Evolutionary conservation across 2,329 filamentous ascomycete species (phyloP), one percentile per base, ranked within the genome.

Genomic region (Penicillium sp.): DNA sequence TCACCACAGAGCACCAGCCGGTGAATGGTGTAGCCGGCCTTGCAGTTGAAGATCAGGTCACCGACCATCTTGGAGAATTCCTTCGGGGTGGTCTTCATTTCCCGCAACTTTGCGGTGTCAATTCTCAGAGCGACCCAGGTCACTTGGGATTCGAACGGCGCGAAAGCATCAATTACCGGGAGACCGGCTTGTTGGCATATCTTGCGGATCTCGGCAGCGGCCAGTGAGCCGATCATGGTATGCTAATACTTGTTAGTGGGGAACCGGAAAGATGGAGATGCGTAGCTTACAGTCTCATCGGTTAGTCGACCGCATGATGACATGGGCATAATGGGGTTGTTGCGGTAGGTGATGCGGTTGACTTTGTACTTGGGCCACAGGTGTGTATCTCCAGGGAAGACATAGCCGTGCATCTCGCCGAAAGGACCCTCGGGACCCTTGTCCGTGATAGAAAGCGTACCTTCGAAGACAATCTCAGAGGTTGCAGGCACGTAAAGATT

Each of bases 41-140:
- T 82, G 51, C 75, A 60, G 35, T 66, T 64, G 54, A 72, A 72
- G 5, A 81, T 64, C 1, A 80, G 18, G 39, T 80, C 72, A 0
- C 78, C 80, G 11, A 82, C 63, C 22, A 63, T 64, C 42, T 71
- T 68, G 47, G 69, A 69, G 43, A 82, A 75, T 0, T 75, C 72
- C 18, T 68, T 58, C 0, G 75, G 52, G 0, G 66, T 81, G 16
- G 79, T 81, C 43, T 84, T 80, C 77, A 85, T 79, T 9, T 78
- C 76, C 31, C 81, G 80, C 9, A 87, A 76, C 64, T 81, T 81
- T 6, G 76, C 72, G 1, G 79, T 82, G 65, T 88, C 84, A 22
- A 86, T 79, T 56, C 85, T 79, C 63, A 88, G 61, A 0, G 71
- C 78, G 0, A 73, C 72, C 80, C 80, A 82, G 0, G 75, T 81